Conservation (phyloP, 179 eudicot genomes). For the Heliamphora pulchella region DNA sequence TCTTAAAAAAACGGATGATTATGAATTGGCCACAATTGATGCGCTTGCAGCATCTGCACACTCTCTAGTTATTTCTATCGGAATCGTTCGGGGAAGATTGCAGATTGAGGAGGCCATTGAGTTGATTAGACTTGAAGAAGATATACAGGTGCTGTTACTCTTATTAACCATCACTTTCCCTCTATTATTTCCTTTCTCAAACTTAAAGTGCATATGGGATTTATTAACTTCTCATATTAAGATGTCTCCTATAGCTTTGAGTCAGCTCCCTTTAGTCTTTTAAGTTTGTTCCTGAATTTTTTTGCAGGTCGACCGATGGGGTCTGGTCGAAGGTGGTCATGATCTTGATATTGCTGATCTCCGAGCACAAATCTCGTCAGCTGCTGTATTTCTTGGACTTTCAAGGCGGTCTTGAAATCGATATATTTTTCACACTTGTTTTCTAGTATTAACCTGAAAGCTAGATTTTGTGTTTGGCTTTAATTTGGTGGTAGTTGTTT, state of each 20-base stretch:
- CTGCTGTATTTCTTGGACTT: constrained; percentile 78
- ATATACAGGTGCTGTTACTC: constrained; percentile 50
- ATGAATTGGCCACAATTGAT: constrained; percentile 86
- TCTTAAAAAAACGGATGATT: constrained; percentile 61
- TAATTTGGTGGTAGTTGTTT: constrained; percentile 4
- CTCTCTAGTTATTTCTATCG: constrained; percentile 70
- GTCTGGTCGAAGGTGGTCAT: constrained; percentile 97
- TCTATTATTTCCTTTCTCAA: not conserved
- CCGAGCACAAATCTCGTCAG: constrained; percentile 71
- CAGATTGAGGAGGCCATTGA: constrained; percentile 79
- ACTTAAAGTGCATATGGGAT: not conserved
- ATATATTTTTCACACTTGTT: not conserved
- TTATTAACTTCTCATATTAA: not conserved
- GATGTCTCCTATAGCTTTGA: not conserved
- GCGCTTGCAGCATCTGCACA: constrained; percentile 82
- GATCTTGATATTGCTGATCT: constrained; percentile 92
- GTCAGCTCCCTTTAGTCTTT: too few species aligned
- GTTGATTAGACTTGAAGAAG: constrained; percentile 90
- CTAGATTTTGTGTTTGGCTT: constrained; percentile 13
- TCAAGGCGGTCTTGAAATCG: constrained; percentile 37
- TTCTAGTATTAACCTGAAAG: not conserved
- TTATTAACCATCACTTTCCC: not conserved
- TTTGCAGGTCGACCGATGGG: constrained; percentile 69
- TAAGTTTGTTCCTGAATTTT: not conserved
- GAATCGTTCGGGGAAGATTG: constrained; percentile 51